A percentile compares a stretch with the other conserved stretches of the same genome.
These are phyloP conservation scores for Pythium brachiatum DNA, from an alignment of 352 stramenopile species.

Conservation along the genomic window DNA sequence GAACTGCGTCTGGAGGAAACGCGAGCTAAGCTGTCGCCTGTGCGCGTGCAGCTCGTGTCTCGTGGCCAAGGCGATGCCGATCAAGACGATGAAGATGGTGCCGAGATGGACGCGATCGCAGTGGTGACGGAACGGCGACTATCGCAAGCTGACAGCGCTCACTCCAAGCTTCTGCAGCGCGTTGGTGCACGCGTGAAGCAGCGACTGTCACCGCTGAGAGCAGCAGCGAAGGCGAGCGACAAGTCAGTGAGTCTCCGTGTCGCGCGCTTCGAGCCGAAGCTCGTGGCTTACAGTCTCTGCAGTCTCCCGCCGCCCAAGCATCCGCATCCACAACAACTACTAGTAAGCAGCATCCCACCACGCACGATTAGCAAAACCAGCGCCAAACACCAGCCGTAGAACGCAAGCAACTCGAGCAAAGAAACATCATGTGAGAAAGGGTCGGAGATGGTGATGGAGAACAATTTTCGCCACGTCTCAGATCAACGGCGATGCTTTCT, in stretches of 20 bases:
- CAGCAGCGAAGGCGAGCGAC: neutral
- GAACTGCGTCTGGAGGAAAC: constrained; percentile 29
- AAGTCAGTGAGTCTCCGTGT: constrained; percentile 25
- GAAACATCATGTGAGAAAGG: neutral
- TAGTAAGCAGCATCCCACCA: neutral
- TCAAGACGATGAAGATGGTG: neutral
- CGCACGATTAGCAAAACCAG: neutral
- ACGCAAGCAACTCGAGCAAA: too few species aligned
- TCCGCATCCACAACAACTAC: neutral
- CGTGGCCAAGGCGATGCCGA: neutral
- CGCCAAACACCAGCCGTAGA: too few species aligned
- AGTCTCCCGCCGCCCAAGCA: constrained; percentile 26
- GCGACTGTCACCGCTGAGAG: constrained; percentile 23
- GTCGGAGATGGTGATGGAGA: too few species aligned
- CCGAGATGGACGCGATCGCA: constrained; percentile 11
- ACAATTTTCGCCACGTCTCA: neutral
- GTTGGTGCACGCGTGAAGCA: constrained; percentile 23
- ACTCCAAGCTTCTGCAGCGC: constrained; percentile 9
- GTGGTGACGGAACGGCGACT: constrained; percentile 18
- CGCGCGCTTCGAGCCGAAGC: constrained; percentile 31
- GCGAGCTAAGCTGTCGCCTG: neutral
- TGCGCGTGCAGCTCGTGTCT: neutral
- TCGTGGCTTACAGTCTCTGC: constrained; percentile 51
- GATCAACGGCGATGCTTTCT: too few species aligned
- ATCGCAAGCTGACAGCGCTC: neutral